Percentiles rank a stretch among this genome's conserved stretches.
These are phyloP conservation scores for Boletus barrowsii DNA, from an alignment of 768 basidiomycete genomes.

Conservation along the genomic window DNA sequence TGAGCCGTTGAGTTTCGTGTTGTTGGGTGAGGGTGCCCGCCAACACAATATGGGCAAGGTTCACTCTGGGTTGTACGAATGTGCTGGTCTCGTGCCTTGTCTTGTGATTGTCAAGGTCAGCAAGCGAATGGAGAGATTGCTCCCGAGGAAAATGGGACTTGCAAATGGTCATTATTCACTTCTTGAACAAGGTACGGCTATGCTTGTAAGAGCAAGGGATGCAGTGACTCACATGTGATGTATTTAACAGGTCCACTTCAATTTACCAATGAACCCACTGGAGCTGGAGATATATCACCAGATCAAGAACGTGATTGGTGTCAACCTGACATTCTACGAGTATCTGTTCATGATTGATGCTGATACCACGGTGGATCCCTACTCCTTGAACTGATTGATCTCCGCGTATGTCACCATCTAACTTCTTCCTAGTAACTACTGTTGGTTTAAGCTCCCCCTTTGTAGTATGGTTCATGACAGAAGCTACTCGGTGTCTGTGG, in stretches of 20 bases:
- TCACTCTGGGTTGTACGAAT: conserved; percentile 94
- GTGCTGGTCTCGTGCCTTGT: conserved; percentile 91
- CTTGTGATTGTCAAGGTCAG: conserved; percentile 90
- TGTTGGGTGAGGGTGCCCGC: conserved; percentile 85
- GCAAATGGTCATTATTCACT: conserved; percentile 94
- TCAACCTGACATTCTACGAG: conserved; percentile 98
- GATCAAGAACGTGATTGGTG: conserved; percentile 99
- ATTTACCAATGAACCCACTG: conserved; percentile 93
- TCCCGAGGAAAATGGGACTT: conserved; percentile 99
- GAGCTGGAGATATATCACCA: conserved; percentile 99
- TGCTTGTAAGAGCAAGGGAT: background rate
- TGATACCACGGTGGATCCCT: conserved; percentile 88
- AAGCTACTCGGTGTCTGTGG: conserved; percentile 93
- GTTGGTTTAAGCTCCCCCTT: background rate
- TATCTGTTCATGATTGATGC: conserved; percentile 92
- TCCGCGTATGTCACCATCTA: conserved; percentile 67
- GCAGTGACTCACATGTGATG: background rate
- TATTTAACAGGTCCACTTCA: conserved; percentile 80
- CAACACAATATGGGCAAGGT: conserved; percentile 99
- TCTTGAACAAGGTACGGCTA: conserved; percentile 87
- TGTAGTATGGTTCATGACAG: conserved; percentile 93
- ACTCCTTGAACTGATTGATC: conserved; percentile 87
- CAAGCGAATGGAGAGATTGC: conserved; percentile 87
- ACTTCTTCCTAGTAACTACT: background rate
- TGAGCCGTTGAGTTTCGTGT: conserved; percentile 91